Percentiles rank a stretch among this genome's conserved stretches.
phyloP scores from a whole-genome alignment of 176 grass and related monocot species.

The Lolium rigidum region DNA sequence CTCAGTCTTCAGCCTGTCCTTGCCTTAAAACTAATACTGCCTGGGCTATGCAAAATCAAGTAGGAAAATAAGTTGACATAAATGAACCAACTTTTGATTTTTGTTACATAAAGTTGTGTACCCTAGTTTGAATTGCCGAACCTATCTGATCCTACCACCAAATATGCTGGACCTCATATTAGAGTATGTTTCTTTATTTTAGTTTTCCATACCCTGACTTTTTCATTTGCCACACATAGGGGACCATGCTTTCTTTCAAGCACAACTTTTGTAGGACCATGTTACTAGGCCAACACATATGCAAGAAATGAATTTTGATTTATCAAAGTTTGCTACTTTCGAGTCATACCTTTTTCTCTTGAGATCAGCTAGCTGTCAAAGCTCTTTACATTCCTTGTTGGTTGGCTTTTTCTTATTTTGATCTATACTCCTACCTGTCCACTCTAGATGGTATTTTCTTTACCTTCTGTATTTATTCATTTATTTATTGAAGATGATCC shows the following conservation, averaged over 20 bases:
- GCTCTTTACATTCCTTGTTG: neutral
- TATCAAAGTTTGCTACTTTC: neutral
- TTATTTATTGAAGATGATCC: constrained; percentile 37
- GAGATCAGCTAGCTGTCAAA: constrained; percentile 3
- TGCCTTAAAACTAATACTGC: neutral
- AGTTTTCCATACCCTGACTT: neutral
- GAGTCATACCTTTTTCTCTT: neutral
- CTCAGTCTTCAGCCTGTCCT: constrained; percentile 15
- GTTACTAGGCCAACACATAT: constrained; percentile 1
- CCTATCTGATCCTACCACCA: neutral
- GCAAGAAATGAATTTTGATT: constrained; percentile 8
- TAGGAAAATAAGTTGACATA: constrained; percentile 12
- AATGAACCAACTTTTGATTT: neutral
- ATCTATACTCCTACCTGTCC: neutral
- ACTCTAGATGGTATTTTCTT: neutral
- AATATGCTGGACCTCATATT: constrained; percentile 3
- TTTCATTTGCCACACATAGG: neutral
- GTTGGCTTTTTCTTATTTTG: constrained; percentile 39
- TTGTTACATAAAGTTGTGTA: neutral
- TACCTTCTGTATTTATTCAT: neutral
- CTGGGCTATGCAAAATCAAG: neutral
- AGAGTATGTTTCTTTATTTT: neutral
- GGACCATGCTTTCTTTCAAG: neutral
- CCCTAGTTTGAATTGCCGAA: neutral
- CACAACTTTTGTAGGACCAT: neutral